Evolutionary conservation across 805 yeast species (phyloP).

Genomic region (Limtongia smithiae): DNA sequence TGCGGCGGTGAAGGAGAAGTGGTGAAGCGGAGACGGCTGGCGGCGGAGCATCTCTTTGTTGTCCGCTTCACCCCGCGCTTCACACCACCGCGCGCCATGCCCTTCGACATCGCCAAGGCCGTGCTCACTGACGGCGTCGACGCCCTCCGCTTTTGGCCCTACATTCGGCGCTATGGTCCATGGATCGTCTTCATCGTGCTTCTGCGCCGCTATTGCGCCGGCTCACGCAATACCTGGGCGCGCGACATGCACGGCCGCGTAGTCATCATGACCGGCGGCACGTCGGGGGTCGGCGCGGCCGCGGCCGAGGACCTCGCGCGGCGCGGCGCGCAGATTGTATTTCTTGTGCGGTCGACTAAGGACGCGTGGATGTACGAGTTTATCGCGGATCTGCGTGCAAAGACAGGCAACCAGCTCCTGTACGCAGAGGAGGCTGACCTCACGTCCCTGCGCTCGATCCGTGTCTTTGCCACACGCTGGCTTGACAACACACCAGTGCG

Average conservation of each 20-base stretch:
- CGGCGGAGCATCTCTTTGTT: too few relatives aligned
- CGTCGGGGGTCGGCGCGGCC: conserved; percentile 82
- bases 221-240: conserved; percentile 84
- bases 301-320: conserved; percentile 69
- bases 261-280: conserved; percentile 66
- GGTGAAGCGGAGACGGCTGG: too few relatives aligned
- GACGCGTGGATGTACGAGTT: conserved; percentile 79
- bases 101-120: conserved; percentile 73
- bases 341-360: conserved; percentile 59
- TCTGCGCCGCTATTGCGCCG: conserved; percentile 71
- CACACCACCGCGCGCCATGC: conserved; percentile 51
- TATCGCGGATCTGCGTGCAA: conserved; percentile 69
- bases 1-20: too few relatives aligned
- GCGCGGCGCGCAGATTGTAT: conserved; percentile 80
- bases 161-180: conserved; percentile 58
- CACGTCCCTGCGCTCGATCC: conserved; percentile 63
- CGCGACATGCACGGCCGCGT: conserved; percentile 90
- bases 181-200: conserved; percentile 45
- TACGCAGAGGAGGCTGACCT: conserved; percentile 91
- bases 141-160: conserved; percentile 68
- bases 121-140: conserved; percentile 69
- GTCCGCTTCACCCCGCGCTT: too few relatives aligned
- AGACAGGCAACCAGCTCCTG: conserved; percentile 66
- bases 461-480: conserved; percentile 94
- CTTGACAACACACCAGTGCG: conserved; percentile 87